phyloP scores from a whole-genome alignment of 305 asterid genomes.

The Rubia balearica region DNA sequence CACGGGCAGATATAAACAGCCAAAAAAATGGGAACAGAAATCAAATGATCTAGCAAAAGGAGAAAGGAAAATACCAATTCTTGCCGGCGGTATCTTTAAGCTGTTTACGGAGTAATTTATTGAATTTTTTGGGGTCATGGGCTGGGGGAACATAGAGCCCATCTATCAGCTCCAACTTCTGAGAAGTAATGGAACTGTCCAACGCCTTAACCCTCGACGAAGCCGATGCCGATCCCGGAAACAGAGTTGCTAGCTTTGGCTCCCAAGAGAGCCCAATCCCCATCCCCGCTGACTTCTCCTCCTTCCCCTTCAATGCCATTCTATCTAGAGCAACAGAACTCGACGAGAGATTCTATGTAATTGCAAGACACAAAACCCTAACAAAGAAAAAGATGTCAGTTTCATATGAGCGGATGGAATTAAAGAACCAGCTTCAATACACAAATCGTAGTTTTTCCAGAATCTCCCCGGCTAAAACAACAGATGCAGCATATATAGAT shows the following conservation, averaged over 20 bases:
- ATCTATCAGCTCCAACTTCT: constrained; percentile 42
- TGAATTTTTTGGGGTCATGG: constrained; percentile 56
- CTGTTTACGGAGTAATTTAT: constrained; percentile 54
- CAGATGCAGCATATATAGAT: neutral
- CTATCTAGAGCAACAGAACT: neutral
- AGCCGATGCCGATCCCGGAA: constrained; percentile 13
- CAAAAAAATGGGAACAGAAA: constrained; percentile 8
- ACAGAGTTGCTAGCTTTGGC: constrained; percentile 45
- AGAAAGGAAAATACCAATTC: constrained; percentile 40
- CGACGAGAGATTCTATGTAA: too few relatives aligned
- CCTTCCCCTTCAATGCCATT: constrained; percentile 1
- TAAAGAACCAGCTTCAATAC: too few relatives aligned
- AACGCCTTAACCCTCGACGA: constrained; percentile 8
- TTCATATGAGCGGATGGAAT: too few relatives aligned
- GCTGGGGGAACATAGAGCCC: constrained; percentile 77
- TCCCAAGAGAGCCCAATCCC: constrained; percentile 84
- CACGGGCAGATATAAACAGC: neutral
- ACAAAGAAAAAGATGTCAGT: too few relatives aligned
- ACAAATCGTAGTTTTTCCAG: too few relatives aligned
- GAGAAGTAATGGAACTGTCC: constrained; percentile 26
- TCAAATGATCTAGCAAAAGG: neutral
- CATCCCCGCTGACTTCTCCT: constrained; percentile 18
- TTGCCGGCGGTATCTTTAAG: constrained; percentile 81
- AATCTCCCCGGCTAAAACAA: too few relatives aligned
- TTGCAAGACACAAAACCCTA: neutral